Percentiles rank a stretch among this genome's conserved stretches.
Conservation (phyloP, 768 basidiomycete species). For the Serendipita vermifera region DNA sequence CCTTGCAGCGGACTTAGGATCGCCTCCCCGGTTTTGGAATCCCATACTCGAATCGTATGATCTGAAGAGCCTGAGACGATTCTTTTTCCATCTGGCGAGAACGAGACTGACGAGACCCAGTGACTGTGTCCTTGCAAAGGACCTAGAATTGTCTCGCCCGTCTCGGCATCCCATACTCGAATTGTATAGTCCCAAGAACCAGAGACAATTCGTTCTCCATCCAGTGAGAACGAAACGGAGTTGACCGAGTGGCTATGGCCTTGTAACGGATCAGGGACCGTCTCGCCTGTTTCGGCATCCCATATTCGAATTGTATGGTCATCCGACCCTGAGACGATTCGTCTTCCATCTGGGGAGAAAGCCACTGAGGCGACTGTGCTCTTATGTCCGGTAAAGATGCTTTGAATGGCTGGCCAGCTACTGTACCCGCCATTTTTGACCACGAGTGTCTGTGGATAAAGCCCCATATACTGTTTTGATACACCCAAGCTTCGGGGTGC, state of each 20-base stretch:
- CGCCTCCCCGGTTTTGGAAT: conserved; percentile 17
- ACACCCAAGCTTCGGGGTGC: no score
- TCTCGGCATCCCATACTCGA: conserved; percentile 21
- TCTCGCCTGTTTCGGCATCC: conserved; percentile 18
- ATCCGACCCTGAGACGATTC: conserved; percentile 23
- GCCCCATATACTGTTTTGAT: no score
- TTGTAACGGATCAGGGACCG: background rate
- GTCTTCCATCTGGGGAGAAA: conserved; percentile 21
- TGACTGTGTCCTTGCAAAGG: conserved; percentile 17
- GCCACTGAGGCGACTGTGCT: conserved; percentile 12
- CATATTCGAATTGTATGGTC: conserved; percentile 22
- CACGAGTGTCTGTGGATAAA: no score
- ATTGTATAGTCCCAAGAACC: conserved; percentile 22
- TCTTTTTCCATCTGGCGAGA: conserved; percentile 22
- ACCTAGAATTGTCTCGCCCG: conserved; percentile 13
- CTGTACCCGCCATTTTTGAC: no score
- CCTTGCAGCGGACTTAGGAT: conserved; percentile 10
- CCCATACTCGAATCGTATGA: conserved; percentile 22
- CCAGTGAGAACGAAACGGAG: conserved; percentile 20
- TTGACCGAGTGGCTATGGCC: conserved; percentile 19
- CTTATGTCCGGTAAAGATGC: background rate
- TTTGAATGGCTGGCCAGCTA: background rate
- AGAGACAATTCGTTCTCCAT: conserved; percentile 20
- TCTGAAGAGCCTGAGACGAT: conserved; percentile 25
- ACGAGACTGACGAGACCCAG: conserved; percentile 19